phyloP scores from a whole-genome alignment of 257 asterid genomes.

The Solanum sejunctum region DNA sequence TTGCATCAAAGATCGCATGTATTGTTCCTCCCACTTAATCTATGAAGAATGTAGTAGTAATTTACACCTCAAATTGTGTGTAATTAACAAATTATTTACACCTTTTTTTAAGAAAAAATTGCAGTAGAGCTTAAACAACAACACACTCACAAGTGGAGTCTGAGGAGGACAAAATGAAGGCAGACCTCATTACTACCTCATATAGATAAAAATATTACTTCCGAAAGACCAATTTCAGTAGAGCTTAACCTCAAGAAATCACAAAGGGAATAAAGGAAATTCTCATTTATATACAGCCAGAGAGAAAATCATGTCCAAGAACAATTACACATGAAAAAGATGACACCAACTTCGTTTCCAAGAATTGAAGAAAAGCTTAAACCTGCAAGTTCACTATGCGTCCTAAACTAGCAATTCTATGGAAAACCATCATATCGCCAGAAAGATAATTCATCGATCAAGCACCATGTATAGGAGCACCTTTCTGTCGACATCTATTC shows the following conservation, averaged over 20 bases:
- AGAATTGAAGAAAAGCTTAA: background rate
- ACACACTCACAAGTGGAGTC: too few relatives aligned
- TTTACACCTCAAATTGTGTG: too few relatives aligned
- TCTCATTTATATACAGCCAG: background rate
- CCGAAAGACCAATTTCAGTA: too few relatives aligned
- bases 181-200: too few relatives aligned
- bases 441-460: background rate
- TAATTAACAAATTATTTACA: too few relatives aligned
- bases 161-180: too few relatives aligned
- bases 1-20: too few relatives aligned
- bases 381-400: background rate
- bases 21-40: too few relatives aligned
- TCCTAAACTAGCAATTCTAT: background rate
- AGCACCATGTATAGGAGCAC: background rate
- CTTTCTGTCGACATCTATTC: background rate
- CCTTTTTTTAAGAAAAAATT: too few relatives aligned
- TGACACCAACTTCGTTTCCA: background rate
- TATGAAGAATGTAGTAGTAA: too few relatives aligned
- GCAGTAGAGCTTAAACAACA: too few relatives aligned
- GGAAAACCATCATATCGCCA: background rate
- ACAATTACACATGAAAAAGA: background rate
- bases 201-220: too few relatives aligned
- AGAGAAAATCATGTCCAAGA: background rate
- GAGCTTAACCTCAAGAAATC: background rate
- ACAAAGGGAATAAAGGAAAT: background rate